These are phyloP conservation scores for Septoria linicola DNA, from an alignment of 2,329 filamentous ascomycete species.

Conservation along the genomic window DNA sequence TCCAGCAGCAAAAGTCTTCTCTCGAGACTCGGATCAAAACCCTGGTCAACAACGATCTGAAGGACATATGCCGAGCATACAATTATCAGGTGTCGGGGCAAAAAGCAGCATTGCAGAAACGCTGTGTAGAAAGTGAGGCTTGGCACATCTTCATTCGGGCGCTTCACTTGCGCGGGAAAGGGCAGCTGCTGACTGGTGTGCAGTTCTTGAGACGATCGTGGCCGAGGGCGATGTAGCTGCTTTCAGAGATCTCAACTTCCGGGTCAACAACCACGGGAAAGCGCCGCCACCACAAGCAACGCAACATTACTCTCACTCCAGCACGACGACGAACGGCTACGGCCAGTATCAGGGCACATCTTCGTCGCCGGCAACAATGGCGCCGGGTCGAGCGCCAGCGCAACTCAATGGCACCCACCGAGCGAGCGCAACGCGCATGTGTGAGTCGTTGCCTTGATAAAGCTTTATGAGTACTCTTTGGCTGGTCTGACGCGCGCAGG, in stretches of 20 bases:
- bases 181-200: conserved; percentile 7
- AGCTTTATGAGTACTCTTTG: not conserved
- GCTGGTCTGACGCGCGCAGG: conserved; percentile 22
- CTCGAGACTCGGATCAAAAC: conserved; percentile 46
- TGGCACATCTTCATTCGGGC: not conserved
- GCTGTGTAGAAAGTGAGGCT: conserved; percentile 69
- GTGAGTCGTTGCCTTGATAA: conserved; percentile 18
- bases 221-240: conserved; percentile 36
- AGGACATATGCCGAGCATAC: conserved; percentile 72
- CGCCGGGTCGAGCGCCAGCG: conserved; percentile 16
- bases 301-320: conserved; percentile 10
- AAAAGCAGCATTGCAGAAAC: conserved; percentile 76
- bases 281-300: conserved; percentile 17
- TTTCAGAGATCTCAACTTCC: conserved; percentile 42
- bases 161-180: conserved; percentile 1
- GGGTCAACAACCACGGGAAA: conserved; percentile 43
- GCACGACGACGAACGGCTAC: conserved; percentile 20
- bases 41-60: conserved; percentile 66
- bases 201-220: conserved; percentile 43
- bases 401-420: conserved; percentile 17
- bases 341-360: conserved; percentile 6
- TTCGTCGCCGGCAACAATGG: conserved; percentile 14
- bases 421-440: conserved; percentile 18
- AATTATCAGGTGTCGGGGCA: conserved; percentile 75
- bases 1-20: conserved; percentile 41